phyloP scores from a whole-genome alignment of 495 filamentous ascomycete genomes.

The Aspergillus wentii region DNA sequence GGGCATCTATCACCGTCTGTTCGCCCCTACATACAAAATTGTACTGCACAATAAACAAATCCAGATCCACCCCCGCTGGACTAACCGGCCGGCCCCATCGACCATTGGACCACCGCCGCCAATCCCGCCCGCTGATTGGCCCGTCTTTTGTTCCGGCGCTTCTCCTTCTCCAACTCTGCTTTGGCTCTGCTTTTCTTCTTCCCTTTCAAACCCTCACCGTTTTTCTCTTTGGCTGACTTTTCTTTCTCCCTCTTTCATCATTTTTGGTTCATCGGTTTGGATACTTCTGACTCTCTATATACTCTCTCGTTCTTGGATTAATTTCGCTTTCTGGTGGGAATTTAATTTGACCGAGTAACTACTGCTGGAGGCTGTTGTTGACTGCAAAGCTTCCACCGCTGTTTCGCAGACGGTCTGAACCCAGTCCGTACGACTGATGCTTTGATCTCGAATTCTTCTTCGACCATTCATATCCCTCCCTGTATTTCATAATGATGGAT shows the following conservation, averaged over 20 bases:
- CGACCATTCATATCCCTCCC: not conserved
- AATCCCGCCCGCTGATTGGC: conserved; percentile 7
- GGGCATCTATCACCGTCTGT: too few relatives aligned
- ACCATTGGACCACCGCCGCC: conserved; percentile 5
- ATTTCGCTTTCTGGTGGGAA: too few relatives aligned
- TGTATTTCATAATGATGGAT: conserved; percentile 10
- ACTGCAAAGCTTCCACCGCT: too few relatives aligned
- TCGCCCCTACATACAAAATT: too few relatives aligned
- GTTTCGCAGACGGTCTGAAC: too few relatives aligned
- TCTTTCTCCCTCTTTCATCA: conserved; percentile 3
- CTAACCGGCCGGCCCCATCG: conserved; percentile 12
- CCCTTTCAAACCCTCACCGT: conserved; percentile 20
- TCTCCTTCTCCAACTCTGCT: conserved; percentile 10
- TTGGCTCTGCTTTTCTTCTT: conserved; percentile 6
- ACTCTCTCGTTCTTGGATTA: too few relatives aligned
- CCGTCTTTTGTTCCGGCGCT: conserved; percentile 9
- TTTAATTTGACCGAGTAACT: too few relatives aligned
- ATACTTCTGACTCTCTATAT: conserved; percentile 4
- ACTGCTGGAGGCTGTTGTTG: too few relatives aligned
- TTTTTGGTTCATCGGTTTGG: conserved; percentile 7
- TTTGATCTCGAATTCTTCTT: not conserved
- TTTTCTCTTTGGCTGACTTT: conserved; percentile 11
- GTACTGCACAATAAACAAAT: too few relatives aligned
- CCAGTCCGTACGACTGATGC: too few relatives aligned
- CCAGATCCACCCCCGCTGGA: too few relatives aligned